These are phyloP conservation scores for Neurospora terricola DNA, from an alignment of 495 filamentous ascomycete genomes.

Conservation along the genomic window DNA sequence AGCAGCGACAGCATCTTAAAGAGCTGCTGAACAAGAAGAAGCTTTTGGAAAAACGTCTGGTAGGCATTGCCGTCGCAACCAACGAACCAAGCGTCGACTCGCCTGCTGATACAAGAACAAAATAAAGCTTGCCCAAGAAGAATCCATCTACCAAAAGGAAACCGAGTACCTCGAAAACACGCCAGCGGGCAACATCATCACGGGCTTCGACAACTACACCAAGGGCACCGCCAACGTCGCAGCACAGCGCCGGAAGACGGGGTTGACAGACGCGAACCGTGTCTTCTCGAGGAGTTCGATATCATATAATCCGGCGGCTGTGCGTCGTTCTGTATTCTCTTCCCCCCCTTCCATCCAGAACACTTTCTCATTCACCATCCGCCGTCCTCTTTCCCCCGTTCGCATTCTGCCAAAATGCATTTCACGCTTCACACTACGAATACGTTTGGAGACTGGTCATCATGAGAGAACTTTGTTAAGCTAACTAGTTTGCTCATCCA, in stretches of 20 bases:
- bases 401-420: neutral
- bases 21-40: constrained; percentile 36
- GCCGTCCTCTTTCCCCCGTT: neutral
- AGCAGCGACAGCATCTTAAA: constrained; percentile 38
- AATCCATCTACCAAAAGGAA: constrained; percentile 76
- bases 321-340: constrained; percentile 15
- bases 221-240: constrained; percentile 54
- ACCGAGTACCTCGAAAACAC: constrained; percentile 86
- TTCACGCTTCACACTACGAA: neutral
- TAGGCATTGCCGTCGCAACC: constrained; percentile 12
- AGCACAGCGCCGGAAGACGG: constrained; percentile 40
- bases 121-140: constrained; percentile 45
- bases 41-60: constrained; percentile 35
- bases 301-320: constrained; percentile 40
- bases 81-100: neutral
- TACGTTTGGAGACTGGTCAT: neutral
- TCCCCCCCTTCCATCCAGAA: neutral
- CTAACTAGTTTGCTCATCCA: neutral
- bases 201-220: constrained; percentile 94
- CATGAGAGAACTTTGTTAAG: neutral
- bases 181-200: constrained; percentile 86
- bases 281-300: constrained; percentile 53
- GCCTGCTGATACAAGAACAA: neutral
- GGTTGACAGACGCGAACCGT: constrained; percentile 40
- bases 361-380: neutral